These are phyloP conservation scores for Fusarium foetens DNA, from an alignment of 2,329 filamentous ascomycete genomes.

Conservation along the genomic window DNA sequence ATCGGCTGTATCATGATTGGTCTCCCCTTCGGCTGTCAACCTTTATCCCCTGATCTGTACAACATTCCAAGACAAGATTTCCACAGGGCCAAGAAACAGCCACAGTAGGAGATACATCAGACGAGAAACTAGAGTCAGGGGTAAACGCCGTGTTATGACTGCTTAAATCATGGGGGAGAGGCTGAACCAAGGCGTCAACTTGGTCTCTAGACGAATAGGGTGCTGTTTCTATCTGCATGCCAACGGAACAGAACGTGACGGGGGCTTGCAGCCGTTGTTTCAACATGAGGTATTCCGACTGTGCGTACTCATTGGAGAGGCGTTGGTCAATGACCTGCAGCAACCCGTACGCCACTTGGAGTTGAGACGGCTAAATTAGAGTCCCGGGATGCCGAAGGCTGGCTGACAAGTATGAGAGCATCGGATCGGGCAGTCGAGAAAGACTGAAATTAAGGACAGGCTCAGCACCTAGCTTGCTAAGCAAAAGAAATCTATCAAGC, in stretches of 20 bases:
- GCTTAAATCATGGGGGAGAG: constrained; percentile 18
- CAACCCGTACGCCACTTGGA: constrained; percentile 36
- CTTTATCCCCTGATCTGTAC: constrained; percentile 19
- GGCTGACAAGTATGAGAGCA: not conserved
- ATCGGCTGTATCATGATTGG: constrained; percentile 38
- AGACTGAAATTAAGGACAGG: not conserved
- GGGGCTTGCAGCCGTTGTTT: constrained; percentile 34
- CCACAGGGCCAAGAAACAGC: constrained; percentile 26
- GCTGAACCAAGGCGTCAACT: constrained; percentile 12
- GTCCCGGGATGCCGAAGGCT: constrained; percentile 21
- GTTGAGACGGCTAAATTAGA: constrained; percentile 7
- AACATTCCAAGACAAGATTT: constrained; percentile 19
- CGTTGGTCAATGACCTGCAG: constrained; percentile 29
- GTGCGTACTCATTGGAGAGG: constrained; percentile 15
- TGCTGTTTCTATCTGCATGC: not conserved
- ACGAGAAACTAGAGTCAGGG: not conserved
- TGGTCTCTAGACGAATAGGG: constrained; percentile 7
- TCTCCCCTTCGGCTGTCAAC: constrained; percentile 21
- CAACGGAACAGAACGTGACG: constrained; percentile 21
- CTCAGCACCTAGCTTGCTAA: not conserved
- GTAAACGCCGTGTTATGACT: not conserved
- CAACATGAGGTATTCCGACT: constrained; percentile 37
- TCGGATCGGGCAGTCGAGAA: not conserved
- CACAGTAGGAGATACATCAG: not conserved
- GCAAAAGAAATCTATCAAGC: not conserved